These are phyloP conservation scores for Acanthamoeba culbertsoni DNA, from an alignment of 208 protist genomes.

Conservation along the genomic window DNA sequence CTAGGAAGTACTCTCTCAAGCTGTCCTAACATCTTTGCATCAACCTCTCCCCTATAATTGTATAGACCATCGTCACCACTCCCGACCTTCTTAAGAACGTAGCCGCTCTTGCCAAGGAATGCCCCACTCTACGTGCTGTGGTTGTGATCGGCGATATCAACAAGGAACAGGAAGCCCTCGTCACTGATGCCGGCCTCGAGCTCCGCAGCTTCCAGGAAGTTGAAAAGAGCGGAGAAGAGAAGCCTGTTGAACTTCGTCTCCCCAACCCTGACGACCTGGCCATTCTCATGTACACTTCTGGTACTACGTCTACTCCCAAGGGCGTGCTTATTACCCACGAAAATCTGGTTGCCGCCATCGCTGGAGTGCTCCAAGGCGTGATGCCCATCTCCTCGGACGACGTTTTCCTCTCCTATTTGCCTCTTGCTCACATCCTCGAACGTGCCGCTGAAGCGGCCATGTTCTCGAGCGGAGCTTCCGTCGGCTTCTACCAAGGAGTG, in stretches of 20 bases:
- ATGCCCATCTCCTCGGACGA: constrained; percentile 31
- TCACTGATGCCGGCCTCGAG: neutral
- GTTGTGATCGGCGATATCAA: neutral
- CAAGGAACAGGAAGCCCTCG: neutral
- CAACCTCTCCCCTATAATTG: neutral
- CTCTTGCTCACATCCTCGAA: constrained; percentile 89
- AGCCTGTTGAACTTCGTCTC: neutral
- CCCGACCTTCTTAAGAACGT: constrained; percentile 4
- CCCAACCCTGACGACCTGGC: constrained; percentile 66
- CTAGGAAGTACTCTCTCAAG: neutral
- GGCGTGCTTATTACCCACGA: constrained; percentile 76
- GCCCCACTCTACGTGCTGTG: neutral
- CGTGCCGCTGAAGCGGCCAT: constrained; percentile 34
- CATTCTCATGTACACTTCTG: constrained; percentile 80
- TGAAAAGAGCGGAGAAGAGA: neutral
- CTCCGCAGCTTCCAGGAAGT: neutral
- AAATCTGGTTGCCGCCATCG: constrained; percentile 69
- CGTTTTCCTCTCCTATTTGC: constrained; percentile 84
- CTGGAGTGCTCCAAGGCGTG: constrained; percentile 50
- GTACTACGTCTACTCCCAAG: constrained; percentile 82
- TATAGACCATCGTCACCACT: neutral
- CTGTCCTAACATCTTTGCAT: neutral
- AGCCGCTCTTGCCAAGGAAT: neutral
- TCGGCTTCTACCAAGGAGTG: constrained; percentile 82
- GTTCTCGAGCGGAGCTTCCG: constrained; percentile 63